Percentiles rank a stretch among this genome's conserved stretches.
Evolutionary conservation across 306 rosid species (phyloP).

Genomic region (Ochetophila trinervis): DNA sequence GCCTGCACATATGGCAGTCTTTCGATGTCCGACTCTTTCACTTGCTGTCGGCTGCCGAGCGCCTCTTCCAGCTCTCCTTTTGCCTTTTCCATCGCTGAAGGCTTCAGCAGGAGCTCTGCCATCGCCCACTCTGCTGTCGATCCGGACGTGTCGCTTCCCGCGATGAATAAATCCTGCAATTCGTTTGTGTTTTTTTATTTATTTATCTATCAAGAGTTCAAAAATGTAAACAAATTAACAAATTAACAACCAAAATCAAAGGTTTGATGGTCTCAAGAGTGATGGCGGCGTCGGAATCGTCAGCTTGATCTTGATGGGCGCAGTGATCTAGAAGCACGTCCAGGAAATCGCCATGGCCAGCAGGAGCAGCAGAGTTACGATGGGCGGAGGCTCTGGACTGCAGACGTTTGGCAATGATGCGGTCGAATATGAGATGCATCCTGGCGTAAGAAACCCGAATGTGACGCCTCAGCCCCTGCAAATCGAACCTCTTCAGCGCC

Average conservation of each 20-base stretch:
- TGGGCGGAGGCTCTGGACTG: conserved; percentile 2
- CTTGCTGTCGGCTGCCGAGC: conserved; percentile 22
- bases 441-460: conserved; percentile 42
- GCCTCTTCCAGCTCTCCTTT: conserved; percentile 31
- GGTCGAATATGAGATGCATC: conserved; percentile 49
- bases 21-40: conserved; percentile 49
- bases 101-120: conserved; percentile 52
- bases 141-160: conserved; percentile 60
- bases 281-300: too few species aligned
- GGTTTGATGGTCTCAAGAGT: conserved; percentile 45
- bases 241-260: conserved; percentile 47
- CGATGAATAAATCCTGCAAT: conserved; percentile 61
- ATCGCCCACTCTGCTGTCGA: conserved; percentile 63
- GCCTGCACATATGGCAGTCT: conserved; percentile 46
- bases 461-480: conserved; percentile 49
- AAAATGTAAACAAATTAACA: too few species aligned
- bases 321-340: conserved; percentile 53
- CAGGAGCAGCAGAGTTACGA: too few species aligned
- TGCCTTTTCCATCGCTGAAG: conserved; percentile 37
- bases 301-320: conserved; percentile 2
- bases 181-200: too few species aligned
- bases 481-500: conserved; percentile 32
- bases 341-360: conserved; percentile 43
- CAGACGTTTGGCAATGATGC: conserved; percentile 34
- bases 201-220: too few species aligned